Conservation (phyloP, 805 yeast genomes). For the Candida insectorum region DNA sequence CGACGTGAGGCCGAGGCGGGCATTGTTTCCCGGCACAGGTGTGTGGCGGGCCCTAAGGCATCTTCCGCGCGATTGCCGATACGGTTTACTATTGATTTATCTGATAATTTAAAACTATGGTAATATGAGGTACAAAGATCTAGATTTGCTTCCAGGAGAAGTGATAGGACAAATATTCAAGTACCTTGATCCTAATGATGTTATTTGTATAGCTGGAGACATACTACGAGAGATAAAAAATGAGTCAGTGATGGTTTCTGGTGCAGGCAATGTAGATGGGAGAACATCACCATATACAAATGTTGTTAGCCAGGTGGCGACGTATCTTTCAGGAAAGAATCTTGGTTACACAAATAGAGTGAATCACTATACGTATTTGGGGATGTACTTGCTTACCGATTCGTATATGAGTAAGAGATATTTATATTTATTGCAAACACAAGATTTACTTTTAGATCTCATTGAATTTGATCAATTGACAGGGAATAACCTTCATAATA, state of each 20-base stretch:
- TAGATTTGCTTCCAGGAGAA: conserved; percentile 9
- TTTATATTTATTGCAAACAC: conserved; percentile 6
- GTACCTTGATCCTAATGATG: conserved; percentile 6
- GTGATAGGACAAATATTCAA: conserved; percentile 5
- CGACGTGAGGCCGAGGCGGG: too few species aligned
- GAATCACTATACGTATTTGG: conserved; percentile 11
- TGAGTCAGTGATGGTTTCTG: too few species aligned
- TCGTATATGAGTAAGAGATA: conserved; percentile 12
- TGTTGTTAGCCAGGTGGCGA: too few species aligned
- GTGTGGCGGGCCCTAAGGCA: too few species aligned
- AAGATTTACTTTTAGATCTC: conserved; percentile 4
- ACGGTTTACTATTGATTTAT: too few species aligned
- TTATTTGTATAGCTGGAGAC: conserved; percentile 1
- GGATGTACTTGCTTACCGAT: conserved; percentile 15
- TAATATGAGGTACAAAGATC: too few species aligned
- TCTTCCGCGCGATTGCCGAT: too few species aligned
- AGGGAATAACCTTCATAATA: conserved; percentile 1
- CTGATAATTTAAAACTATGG: too few species aligned
- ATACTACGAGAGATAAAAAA: too few species aligned
- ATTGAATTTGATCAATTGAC: conserved; percentile 4
- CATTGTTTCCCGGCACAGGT: too few species aligned
- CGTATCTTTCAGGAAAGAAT: background rate
- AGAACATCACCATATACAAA: too few species aligned
- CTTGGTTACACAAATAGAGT: conserved; percentile 13
- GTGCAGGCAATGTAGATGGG: too few species aligned